Evolutionary conservation across 371 early-diverging fungal species (phyloP).

Genomic region (Mucor sp.): DNA sequence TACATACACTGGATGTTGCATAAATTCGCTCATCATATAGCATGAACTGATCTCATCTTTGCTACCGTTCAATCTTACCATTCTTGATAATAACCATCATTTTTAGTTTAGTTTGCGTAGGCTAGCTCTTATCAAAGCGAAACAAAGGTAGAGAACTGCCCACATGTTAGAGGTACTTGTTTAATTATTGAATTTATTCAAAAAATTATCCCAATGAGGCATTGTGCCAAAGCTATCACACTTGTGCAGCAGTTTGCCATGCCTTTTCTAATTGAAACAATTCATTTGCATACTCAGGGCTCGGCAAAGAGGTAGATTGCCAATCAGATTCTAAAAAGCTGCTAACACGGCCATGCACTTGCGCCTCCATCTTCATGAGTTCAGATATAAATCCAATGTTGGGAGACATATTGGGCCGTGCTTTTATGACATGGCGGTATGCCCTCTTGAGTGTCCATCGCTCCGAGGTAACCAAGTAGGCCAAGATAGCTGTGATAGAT

Average conservation of each 20-base stretch:
- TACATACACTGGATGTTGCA: no score
- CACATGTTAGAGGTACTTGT: no score
- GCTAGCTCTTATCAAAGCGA: no score
- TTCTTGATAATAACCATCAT: no score
- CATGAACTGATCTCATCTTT: no score
- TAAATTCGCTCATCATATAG: no score
- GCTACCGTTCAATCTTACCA: no score
- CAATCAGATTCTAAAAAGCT: slow-evolving; percentile 45
- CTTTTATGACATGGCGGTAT: slow-evolving; percentile 68
- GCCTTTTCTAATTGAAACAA: slow-evolving; percentile 34
- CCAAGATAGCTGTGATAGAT: slow-evolving; percentile 78
- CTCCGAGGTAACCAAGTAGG: slow-evolving; percentile 68
- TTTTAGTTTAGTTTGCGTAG: no score
- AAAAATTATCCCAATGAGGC: not conserved
- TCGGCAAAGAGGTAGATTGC: slow-evolving; percentile 36
- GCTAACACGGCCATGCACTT: slow-evolving; percentile 54
- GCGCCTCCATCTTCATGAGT: slow-evolving; percentile 70
- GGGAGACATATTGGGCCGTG: slow-evolving; percentile 73
- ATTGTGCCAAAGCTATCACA: not conserved
- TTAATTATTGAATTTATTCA: no score
- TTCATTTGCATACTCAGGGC: slow-evolving; percentile 38
- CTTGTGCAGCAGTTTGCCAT: slow-evolving; percentile 20
- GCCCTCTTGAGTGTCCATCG: slow-evolving; percentile 74
- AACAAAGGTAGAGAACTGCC: no score
- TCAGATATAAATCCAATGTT: slow-evolving; percentile 89